A percentile compares a stretch with the other conserved stretches of the same genome.
Conservation (phyloP, 768 basidiomycete genomes). For the Leucosporidium scottii region DNA sequence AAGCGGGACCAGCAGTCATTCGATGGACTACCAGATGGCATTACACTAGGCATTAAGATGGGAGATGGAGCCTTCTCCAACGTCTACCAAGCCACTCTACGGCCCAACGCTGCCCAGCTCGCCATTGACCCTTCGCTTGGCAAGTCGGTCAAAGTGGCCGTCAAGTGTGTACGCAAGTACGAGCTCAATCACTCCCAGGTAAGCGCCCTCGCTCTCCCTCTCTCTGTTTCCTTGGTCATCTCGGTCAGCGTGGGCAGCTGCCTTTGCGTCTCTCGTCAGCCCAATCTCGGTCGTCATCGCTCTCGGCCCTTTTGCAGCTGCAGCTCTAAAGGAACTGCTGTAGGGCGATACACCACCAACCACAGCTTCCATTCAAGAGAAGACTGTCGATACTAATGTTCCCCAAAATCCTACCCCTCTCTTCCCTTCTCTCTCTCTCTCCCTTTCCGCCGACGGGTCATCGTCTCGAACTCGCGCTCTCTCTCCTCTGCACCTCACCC, state of each 20-base stretch:
- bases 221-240: slow-evolving; percentile 2
- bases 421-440: slow-evolving; percentile 18
- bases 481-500: slow-evolving; percentile 31
- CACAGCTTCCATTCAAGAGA: too few species aligned
- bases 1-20: slow-evolving; percentile 15
- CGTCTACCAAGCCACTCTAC: slow-evolving; percentile 72
- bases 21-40: slow-evolving; percentile 27
- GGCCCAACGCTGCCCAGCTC: slow-evolving; percentile 26
- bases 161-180: slow-evolving; percentile 90
- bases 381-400: too few species aligned
- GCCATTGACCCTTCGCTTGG: slow-evolving; percentile 60
- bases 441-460: slow-evolving; percentile 18
- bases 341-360: background rate
- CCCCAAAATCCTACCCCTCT: background rate
- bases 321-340: background rate
- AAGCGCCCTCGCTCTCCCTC: slow-evolving; percentile 43
- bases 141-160: slow-evolving; percentile 58
- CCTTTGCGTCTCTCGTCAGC: slow-evolving; percentile 9
- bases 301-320: slow-evolving; percentile 9
- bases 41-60: slow-evolving; percentile 42
- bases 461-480: slow-evolving; percentile 11
- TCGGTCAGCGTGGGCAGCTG: slow-evolving; percentile 1
- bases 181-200: slow-evolving; percentile 89
- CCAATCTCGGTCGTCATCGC: slow-evolving; percentile 8
- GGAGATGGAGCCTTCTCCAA: slow-evolving; percentile 88